Percentiles rank a stretch among this genome's conserved stretches.
These are phyloP conservation scores for Balamuthia mandrillaris DNA, from an alignment of 208 protist genomes.

Conservation along the genomic window DNA sequence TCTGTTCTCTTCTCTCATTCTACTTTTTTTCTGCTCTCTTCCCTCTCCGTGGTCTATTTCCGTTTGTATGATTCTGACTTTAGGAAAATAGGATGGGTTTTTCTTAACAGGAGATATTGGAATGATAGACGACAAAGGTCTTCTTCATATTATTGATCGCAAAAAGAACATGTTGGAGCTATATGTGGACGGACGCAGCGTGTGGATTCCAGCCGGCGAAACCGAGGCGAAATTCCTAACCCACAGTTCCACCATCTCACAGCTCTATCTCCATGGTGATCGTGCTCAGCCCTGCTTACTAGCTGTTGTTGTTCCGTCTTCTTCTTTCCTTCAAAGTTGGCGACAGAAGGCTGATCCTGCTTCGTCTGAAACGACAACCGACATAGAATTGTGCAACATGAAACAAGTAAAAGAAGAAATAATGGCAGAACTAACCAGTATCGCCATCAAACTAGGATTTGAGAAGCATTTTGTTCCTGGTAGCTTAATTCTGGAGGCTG, in stretches of 20 bases:
- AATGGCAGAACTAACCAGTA: too few relatives aligned
- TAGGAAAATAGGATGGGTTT: neutral
- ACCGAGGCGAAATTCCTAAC: neutral
- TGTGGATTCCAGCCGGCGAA: neutral
- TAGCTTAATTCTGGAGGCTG: too few relatives aligned
- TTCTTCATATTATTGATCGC: constrained; percentile 42
- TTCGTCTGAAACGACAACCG: too few relatives aligned
- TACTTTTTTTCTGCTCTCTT: too few relatives aligned
- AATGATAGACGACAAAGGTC: neutral
- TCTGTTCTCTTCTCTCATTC: too few relatives aligned
- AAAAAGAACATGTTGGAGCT: constrained; percentile 48
- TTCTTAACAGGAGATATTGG: constrained; percentile 42
- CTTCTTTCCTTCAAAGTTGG: too few relatives aligned
- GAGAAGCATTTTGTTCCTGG: too few relatives aligned
- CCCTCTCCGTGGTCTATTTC: too few relatives aligned
- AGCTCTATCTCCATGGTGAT: neutral
- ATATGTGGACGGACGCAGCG: neutral
- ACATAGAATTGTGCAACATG: too few relatives aligned
- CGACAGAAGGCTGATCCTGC: too few relatives aligned
- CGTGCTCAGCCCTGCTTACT: neutral
- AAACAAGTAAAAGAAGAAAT: too few relatives aligned
- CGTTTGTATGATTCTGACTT: neutral
- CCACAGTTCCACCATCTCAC: neutral
- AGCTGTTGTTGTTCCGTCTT: neutral
- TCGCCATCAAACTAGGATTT: too few relatives aligned